phyloP scores from a whole-genome alignment of 257 asterid genomes.

The Marsdenia floribunda region DNA sequence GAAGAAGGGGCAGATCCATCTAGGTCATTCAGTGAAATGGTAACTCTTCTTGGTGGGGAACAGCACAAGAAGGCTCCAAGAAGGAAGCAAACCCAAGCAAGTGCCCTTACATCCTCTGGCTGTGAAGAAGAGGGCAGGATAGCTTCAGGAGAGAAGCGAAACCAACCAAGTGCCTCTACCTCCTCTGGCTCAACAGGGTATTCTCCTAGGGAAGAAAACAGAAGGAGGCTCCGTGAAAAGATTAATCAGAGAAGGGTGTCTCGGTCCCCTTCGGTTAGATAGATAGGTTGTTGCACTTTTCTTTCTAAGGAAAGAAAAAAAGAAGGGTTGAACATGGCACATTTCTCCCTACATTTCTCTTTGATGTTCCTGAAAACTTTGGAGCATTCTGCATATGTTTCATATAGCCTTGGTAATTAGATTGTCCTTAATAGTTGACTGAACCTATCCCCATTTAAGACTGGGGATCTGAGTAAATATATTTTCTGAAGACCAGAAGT shows the following conservation, averaged over 20 bases:
- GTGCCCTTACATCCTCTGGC: neutral
- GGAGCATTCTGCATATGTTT: neutral
- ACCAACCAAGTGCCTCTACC: conserved; percentile 8
- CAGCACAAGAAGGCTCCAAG: neutral
- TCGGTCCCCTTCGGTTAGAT: neutral
- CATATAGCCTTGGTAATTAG: neutral
- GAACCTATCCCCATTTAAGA: neutral
- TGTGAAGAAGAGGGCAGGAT: neutral
- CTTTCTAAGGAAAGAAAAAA: neutral
- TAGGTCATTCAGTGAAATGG: neutral
- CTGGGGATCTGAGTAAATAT: conserved; percentile 2
- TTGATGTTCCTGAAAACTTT: neutral
- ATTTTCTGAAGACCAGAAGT: neutral
- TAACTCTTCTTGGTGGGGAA: neutral
- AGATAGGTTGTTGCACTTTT: neutral
- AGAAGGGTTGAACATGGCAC: neutral
- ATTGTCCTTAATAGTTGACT: neutral
- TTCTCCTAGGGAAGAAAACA: neutral
- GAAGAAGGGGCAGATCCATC: neutral
- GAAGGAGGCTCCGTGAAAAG: conserved; percentile 8
- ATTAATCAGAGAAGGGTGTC: conserved; percentile 5
- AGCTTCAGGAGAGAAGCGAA: neutral
- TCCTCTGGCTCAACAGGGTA: neutral
- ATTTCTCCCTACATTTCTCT: neutral
- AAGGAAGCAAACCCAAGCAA: neutral